Evolutionary conservation across 768 basidiomycete species (phyloP), one percentile per base, ranked within the genome.

Genomic region (Termitomyces sp.): DNA sequence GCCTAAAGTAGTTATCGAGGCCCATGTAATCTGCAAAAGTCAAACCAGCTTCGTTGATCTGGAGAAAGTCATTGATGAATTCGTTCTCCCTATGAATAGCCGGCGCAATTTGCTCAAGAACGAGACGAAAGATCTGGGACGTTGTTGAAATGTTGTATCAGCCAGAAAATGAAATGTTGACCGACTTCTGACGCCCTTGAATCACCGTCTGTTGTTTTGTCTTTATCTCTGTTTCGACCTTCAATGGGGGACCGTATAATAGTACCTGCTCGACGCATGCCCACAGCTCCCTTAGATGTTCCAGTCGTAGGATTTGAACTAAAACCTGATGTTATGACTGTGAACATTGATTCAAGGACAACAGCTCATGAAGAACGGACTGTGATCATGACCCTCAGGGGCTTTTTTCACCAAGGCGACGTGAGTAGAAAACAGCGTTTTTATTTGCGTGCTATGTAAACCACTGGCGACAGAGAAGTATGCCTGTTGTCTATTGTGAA

Each of bases 11-110:
- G 59, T 86, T 93, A 68, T 98, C 96, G 58, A 98, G 76, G 45
- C 86, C 86, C 85, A 93, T 92, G 65, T 96, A 94, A 73, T 98
- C 96, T 14, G 96, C 96, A 71, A 94, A 98, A 1, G 96, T 97
- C 14, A 94, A 80, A 18, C 86, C 86, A 22, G 86, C 82, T 60
- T 95, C 90, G 61, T 93, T 93, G 68, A 97, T 89, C 68, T 95
- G 94, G 48, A 98, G 76, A 72, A 98, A 98, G 65, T 95, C 91
- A 9, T 88, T 83, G 60, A 97, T 86, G 72, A 97, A 98, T 33
- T 87, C 87, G 65, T 89, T 86, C 73, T 98, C 95, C 12, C 81
- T 82, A 59, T 88, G 86, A n/a, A 97, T 81, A 56, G 86, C 79
- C 4, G 84, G 82, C 0, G 84, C 79, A 20, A 97, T 79, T 67